phyloP scores from a whole-genome alignment of 2,329 filamentous ascomycete genomes.

The Escovopsis weberi region DNA sequence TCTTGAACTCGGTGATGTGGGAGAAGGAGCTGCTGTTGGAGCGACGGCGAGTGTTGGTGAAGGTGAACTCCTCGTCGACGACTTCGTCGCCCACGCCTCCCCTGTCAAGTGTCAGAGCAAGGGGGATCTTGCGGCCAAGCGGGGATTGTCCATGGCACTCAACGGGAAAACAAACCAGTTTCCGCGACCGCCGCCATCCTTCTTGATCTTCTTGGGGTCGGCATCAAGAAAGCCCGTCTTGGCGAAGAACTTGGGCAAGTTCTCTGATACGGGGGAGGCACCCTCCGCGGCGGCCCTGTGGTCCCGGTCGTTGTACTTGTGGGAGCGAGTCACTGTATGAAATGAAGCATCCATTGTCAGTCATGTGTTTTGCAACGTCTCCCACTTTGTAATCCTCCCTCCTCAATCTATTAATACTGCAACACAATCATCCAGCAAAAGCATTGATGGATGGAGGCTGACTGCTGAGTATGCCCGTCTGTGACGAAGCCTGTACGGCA shows the following conservation, averaged over 20 bases:
- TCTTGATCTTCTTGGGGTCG: slow-evolving; percentile 91
- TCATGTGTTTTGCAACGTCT: background rate
- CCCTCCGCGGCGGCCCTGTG: slow-evolving; percentile 68
- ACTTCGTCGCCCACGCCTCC: slow-evolving; percentile 72
- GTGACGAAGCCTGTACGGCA: background rate
- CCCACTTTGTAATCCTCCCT: too few species aligned
- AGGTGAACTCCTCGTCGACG: slow-evolving; percentile 69
- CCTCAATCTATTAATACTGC: background rate
- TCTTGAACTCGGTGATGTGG: slow-evolving; percentile 68
- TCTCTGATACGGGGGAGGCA: slow-evolving; percentile 52
- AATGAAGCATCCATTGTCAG: background rate
- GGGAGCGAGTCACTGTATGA: slow-evolving; percentile 82
- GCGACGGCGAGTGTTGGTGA: slow-evolving; percentile 75
- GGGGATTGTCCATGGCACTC: background rate
- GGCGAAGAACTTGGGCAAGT: slow-evolving; percentile 82
- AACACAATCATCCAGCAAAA: background rate
- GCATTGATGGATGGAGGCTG: background rate
- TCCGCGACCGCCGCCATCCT: slow-evolving; percentile 81
- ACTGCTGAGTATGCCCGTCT: background rate
- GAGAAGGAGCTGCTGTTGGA: slow-evolving; percentile 76
- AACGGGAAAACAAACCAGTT: slow-evolving; percentile 59
- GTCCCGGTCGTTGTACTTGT: slow-evolving; percentile 91
- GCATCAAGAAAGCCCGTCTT: slow-evolving; percentile 69
- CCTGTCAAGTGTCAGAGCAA: slow-evolving; percentile 34
- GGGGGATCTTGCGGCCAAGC: background rate